Conservation (phyloP, 2,329 filamentous ascomycete species). For the Raffaelea albimanens region DNA sequence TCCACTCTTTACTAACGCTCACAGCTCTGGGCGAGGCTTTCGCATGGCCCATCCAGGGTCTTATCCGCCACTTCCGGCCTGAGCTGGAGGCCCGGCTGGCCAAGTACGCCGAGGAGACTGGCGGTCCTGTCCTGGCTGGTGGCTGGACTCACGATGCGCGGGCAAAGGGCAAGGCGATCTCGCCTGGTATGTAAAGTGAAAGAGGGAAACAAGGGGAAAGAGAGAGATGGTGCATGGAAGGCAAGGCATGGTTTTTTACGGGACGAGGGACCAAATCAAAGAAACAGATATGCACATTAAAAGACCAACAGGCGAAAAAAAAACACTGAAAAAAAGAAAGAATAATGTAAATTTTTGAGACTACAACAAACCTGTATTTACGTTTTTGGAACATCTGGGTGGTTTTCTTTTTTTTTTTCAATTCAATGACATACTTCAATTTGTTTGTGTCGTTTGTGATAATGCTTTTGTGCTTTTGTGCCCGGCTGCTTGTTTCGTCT, state of each 20-base stretch:
- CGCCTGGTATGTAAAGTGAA: slow-evolving; percentile 51
- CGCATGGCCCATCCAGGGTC: slow-evolving; percentile 94
- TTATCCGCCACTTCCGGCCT: slow-evolving; percentile 96
- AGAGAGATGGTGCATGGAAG: not conserved
- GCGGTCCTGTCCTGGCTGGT: slow-evolving; percentile 69
- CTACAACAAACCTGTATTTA: slow-evolving; percentile 1
- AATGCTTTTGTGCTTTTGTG: not conserved
- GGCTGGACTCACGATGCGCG: slow-evolving; percentile 73
- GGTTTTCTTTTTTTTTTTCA: not conserved
- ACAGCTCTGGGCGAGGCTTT: slow-evolving; percentile 89
- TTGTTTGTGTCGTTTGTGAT: too few relatives aligned
- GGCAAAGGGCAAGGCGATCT: slow-evolving; percentile 72
- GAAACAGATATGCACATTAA: not conserved
- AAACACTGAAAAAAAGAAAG: slow-evolving; percentile 2
- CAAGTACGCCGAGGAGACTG: slow-evolving; percentile 63
- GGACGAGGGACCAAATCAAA: not conserved
- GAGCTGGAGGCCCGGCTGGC: slow-evolving; percentile 89
- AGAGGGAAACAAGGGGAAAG: not conserved
- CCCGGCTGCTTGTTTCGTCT: not conserved
- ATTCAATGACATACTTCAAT: too few relatives aligned
- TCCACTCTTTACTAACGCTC: too few relatives aligned
- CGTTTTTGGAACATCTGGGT: not conserved
- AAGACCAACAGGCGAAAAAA: not conserved
- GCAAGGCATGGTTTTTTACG: too few relatives aligned
- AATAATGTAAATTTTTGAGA: not conserved